Evolutionary conservation across 441 rosid species (phyloP).

Genomic region (Eutrema salsugineum): DNA sequence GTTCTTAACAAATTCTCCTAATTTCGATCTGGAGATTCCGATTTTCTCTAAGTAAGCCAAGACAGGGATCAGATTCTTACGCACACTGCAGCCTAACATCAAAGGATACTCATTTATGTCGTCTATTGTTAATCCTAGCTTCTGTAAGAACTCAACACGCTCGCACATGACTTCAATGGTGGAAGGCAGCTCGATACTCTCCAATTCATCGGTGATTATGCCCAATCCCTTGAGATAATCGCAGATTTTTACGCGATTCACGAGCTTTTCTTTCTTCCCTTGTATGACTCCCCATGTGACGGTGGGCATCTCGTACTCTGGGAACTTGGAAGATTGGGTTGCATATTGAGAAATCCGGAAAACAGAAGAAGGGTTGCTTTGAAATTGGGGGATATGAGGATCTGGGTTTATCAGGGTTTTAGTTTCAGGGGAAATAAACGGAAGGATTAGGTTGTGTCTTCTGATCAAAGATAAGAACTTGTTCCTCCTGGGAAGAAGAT

Average conservation of each 20-base stretch:
- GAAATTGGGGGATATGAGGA: slow-evolving; percentile 23
- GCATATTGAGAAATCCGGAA: slow-evolving; percentile 37
- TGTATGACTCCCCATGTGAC: slow-evolving; percentile 93
- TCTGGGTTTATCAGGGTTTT: slow-evolving; percentile 34
- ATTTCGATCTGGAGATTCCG: slow-evolving; percentile 58
- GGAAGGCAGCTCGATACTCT: slow-evolving; percentile 75
- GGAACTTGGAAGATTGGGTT: slow-evolving; percentile 60
- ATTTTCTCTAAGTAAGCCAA: slow-evolving; percentile 73
- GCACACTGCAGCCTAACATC: slow-evolving; percentile 72
- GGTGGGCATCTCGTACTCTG: slow-evolving; percentile 88
- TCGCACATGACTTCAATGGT: slow-evolving; percentile 76
- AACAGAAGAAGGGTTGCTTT: slow-evolving; percentile 30
- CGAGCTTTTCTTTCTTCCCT: slow-evolving; percentile 80
- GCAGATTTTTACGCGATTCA: slow-evolving; percentile 78
- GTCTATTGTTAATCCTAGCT: slow-evolving; percentile 66
- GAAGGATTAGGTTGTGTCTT: background rate
- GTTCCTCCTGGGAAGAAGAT: slow-evolving; percentile 35
- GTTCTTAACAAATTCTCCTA: slow-evolving; percentile 74
- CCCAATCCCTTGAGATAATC: slow-evolving; percentile 78
- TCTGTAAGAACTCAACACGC: slow-evolving; percentile 79
- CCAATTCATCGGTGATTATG: slow-evolving; percentile 81
- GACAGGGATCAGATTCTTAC: slow-evolving; percentile 86
- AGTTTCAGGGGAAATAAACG: background rate
- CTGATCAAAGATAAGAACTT: slow-evolving; percentile 28
- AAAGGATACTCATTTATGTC: slow-evolving; percentile 81